Base-by-base conservation (phyloP, 164 flowering plant species). In the Akebia trifoliata region DNA sequence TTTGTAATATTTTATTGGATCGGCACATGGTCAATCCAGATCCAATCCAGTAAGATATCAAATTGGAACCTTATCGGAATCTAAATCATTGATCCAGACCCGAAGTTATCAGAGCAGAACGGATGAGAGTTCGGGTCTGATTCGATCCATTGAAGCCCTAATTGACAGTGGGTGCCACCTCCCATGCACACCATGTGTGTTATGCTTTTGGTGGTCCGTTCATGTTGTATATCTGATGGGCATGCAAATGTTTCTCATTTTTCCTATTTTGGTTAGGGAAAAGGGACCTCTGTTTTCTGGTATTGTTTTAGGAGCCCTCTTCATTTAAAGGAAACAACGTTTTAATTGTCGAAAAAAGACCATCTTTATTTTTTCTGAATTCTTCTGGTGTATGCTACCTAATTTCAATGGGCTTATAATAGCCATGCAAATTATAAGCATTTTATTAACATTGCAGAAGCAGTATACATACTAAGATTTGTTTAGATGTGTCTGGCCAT, bases 401-500 rank as follows among this genome's bases (percentile, higher is more conserved):
- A 49, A 44, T 50, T 30, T 39, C 22, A 26, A 38, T 52, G 56
- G 7, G 14, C 21, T 15, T 40, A 8, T 14, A 21, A 28, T 50
- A 54, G 55, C 22, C 34, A 24, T 59, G 59, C 39, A 63, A 44
- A 59, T 34, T n/a, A 61, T 51, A 52, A 51, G n/a, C n/a, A n/a
- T n/a, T 67, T 63, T 53, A 49, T 58, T 57, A 48, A 50, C 56
- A 65, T 47, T 53, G 53, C 57, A 32, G 38, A 47, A 47, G 54
- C 46, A 69, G 72, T 69, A 48, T 63, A 38, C 55, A 39, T 64
- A 71, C 73, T 75, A 70, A 78, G 73, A 76, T 69, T 65, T 67
- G 64, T 72, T 69, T 78, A 74, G 79, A 72, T 74, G 62, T 78
- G 64, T 74, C 64, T 72, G 72, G 71, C 46, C 67, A 68, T 69